Base-by-base conservation (phyloP, 257 asterid genomes). In the Lavandula angustifolia region DNA sequence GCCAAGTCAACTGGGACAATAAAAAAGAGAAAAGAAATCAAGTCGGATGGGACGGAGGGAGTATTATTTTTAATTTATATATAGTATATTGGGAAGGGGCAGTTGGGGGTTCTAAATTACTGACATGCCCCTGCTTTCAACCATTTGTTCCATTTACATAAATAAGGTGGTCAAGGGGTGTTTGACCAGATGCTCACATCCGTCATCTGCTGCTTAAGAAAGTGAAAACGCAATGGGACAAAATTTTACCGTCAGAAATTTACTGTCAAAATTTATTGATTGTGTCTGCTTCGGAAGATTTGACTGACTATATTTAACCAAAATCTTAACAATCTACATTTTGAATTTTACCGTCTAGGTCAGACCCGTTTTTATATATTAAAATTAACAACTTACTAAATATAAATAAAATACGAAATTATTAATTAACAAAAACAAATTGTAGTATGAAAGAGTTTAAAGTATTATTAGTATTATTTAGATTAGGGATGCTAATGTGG, bases 131-230 rank as follows among this genome's bases (percentile, higher is more conserved):
- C 65, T 60, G 0, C 7, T 18, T 9, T 14, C 35, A 50, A 38
- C 33, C 31, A 11, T 68, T 48, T 75, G 60, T 67, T 51, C 32
- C 57, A 58, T 49, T 64, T 37, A 22, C 69, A 51, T 27, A 43
- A 37, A 41, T 55, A 62, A 61, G 44, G 35, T 54, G 89, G 95
- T 88, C 96, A 83, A 79, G 80, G 58, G 37, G 54, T 51, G 77
- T 64, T 68, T 86, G 87, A 88, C 96, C 85, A 78, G 83, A 84
- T 86, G 81, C 87, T 70, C 69, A 41, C 76, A 60, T 40, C 75
- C 81, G 82, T 77, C 81, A 54, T 44, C 50, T 13, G 41, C 44
- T 56, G 64, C 58, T 29, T 11, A 11, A 5, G 40, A 54, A 71
- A 64, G 50, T 48, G 42, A 40, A 38, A 49, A 42, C 34, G 1